Conservation (phyloP, 345 rosid genomes). For the Moringa oleifera region DNA sequence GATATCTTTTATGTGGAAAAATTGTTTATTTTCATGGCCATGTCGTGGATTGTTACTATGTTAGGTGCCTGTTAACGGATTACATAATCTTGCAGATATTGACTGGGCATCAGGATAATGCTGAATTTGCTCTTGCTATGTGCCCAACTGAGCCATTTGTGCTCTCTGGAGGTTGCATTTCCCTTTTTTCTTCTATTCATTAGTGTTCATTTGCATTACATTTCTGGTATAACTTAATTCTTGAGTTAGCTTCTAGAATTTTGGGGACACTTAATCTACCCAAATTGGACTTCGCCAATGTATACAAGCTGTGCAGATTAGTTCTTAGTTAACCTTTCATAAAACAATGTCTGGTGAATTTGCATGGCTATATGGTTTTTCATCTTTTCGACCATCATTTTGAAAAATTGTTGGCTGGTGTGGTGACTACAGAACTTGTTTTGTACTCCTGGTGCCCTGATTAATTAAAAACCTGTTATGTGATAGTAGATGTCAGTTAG, state of each 20-base stretch:
- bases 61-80: conserved; percentile 15
- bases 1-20: not conserved
- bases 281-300: too few relatives aligned
- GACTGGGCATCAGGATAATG: conserved; percentile 99
- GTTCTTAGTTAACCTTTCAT: too few relatives aligned
- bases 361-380: not conserved
- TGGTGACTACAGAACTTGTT: too few relatives aligned
- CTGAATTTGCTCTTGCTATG: conserved; percentile 99
- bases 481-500: too few relatives aligned
- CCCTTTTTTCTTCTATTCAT: too few relatives aligned
- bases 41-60: not conserved
- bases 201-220: not conserved
- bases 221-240: not conserved
- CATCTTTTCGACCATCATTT: too few relatives aligned
- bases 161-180: conserved; percentile 99
- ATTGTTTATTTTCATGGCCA: not conserved
- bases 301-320: too few relatives aligned
- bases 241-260: too few relatives aligned
- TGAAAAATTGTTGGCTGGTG: too few relatives aligned
- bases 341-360: not conserved
- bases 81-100: conserved; percentile 72
- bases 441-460: too few relatives aligned
- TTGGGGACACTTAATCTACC: too few relatives aligned
- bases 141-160: conserved; percentile 97
- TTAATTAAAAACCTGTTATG: too few relatives aligned